Conservation (phyloP, 2,329 filamentous ascomycete genomes). For the Colletotrichum eremochloae region DNA sequence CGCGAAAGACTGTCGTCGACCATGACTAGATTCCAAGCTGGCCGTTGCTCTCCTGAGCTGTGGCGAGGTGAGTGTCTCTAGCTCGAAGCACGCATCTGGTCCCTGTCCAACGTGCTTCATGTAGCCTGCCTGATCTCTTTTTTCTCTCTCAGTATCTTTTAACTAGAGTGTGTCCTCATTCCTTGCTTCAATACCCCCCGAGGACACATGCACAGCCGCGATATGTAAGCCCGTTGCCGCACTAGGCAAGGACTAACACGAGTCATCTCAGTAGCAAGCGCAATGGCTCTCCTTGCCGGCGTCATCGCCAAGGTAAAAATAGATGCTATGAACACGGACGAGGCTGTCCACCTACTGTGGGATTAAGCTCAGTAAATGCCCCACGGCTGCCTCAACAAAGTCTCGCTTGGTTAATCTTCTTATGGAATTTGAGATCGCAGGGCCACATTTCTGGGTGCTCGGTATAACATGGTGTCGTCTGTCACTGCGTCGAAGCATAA, state of each 20-base stretch:
- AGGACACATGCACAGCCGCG: neutral
- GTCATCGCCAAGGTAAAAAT: neutral
- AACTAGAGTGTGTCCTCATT: too few species aligned
- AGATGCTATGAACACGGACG: neutral
- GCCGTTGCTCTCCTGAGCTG: neutral
- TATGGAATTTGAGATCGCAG: neutral
- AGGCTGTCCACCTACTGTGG: neutral
- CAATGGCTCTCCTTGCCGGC: neutral
- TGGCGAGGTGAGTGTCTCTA: neutral
- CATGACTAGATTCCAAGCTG: neutral
- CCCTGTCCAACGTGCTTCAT: neutral
- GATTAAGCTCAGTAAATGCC: neutral
- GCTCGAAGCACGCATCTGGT: neutral
- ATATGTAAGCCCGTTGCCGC: neutral
- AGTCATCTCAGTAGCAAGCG: neutral
- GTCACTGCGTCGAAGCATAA: neutral
- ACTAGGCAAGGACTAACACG: neutral
- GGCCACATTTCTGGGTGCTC: too few species aligned
- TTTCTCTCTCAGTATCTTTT: neutral
- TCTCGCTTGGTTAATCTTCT: neutral
- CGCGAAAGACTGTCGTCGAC: neutral
- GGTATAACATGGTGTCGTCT: neutral
- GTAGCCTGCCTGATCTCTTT: neutral
- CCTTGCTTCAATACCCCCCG: neutral
- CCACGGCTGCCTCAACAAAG: neutral